Evolutionary conservation across 176 grass and related monocot species (phyloP).

Genomic region (Calamus simplicifolius): DNA sequence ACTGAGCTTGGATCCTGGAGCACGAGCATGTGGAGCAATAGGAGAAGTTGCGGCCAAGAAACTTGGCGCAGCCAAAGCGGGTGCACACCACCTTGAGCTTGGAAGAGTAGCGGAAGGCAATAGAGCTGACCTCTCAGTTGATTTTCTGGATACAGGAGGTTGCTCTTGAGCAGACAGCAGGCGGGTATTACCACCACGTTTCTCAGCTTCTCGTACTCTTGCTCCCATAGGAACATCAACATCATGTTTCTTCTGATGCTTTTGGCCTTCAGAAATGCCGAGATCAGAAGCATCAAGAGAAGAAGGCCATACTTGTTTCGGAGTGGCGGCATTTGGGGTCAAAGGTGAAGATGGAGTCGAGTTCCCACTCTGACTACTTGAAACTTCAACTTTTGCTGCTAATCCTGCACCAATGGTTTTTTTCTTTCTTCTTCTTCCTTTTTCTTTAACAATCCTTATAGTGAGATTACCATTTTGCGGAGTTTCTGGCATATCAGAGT

Average conservation of each 20-base stretch:
- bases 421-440: conserved; percentile 50
- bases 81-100: conserved; percentile 18
- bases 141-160: conserved; percentile 19
- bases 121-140: conserved; percentile 17
- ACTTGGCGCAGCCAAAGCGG: background rate
- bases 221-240: conserved; percentile 19
- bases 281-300: too few species aligned
- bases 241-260: conserved; percentile 31
- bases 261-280: too few species aligned
- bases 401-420: conserved; percentile 35
- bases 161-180: conserved; percentile 26
- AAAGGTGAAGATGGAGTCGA: conserved; percentile 78
- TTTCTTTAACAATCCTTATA: conserved; percentile 58
- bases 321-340: conserved; percentile 55
- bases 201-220: conserved; percentile 23
- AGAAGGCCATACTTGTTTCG: conserved; percentile 43
- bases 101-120: conserved; percentile 13
- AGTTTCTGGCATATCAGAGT: conserved; percentile 15
- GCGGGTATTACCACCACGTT: conserved; percentile 21
- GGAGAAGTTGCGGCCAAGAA: conserved; percentile 34
- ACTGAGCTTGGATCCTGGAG: conserved; percentile 63
- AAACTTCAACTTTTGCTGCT: conserved; percentile 74
- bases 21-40: conserved; percentile 49
- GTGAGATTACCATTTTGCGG: conserved; percentile 57
- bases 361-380: conserved; percentile 90